Base-by-base conservation (phyloP, 2,329 filamentous ascomycete species). In the Dothiorella sarmentorum region DNA sequence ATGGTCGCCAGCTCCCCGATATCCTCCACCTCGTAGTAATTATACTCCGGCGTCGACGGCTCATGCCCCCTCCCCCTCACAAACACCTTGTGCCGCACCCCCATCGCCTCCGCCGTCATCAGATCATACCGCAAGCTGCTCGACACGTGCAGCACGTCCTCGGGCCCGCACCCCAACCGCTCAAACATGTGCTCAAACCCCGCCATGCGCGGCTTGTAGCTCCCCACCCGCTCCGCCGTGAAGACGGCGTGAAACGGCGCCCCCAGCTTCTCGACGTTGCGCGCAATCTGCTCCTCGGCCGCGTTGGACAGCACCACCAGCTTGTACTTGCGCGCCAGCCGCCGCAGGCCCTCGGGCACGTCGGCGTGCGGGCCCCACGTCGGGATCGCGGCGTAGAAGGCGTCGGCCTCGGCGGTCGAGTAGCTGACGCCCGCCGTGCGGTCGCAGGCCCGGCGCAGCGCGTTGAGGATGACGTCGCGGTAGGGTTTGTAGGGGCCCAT, bases 151-250 rank as follows among this genome's bases (percentile, higher is more conserved):
- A 59, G 18, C 45, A 52, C 45, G 10, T 59, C 56, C 37, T 59
- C 35, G 4, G 56, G 56, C 56, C n/a, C 4, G 45, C 56, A 59
- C 7, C 56, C 56, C 35, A 59, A 22, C 56, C 37, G 5, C 35
- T 37, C 45, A n/a, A 51, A 59, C 56, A 59, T 59, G 26, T 43
- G 43, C 35, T 59, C 56, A 29, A 59, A 59, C 7, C 56, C 56
- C 18, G 43, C 45, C 56, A 59, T 59, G 35, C 56, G 44, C 27
- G 56, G 56, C 45, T 59, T 59, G 45, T 59, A 59, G 45, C 56
- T 59, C 37, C 35, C 17, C 15, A 38, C 37, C 45, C 52, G 56
- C 56, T 59, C 35, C 45, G 56, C 56, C 18, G 56, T 59, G 27
- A 59, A 51, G 15, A 59, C 56, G 20, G 35, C 37, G 11, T 52